Evolutionary conservation across 768 basidiomycete genomes (phyloP).

Genomic region (Trametes gibbosa): DNA sequence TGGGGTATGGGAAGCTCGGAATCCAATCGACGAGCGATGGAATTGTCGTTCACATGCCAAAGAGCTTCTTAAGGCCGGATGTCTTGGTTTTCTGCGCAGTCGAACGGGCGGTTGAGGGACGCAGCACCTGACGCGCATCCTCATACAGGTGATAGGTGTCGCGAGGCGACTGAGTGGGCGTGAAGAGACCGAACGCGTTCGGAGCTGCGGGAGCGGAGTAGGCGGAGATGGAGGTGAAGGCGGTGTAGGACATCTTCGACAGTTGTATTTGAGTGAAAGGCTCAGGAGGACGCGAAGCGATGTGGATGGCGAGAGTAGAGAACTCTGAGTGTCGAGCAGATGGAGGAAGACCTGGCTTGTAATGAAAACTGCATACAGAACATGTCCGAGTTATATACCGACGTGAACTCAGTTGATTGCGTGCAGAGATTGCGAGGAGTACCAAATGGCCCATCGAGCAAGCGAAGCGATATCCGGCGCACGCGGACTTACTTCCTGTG

Average conservation of each 20-base stretch:
- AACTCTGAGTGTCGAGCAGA: conserved; percentile 3
- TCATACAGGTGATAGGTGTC: conserved; percentile 22
- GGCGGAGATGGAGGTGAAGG: conserved; percentile 13
- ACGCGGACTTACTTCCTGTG: neutral
- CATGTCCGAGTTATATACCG: conserved; percentile 1
- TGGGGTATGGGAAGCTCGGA: neutral
- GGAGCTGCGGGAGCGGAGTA: conserved; percentile 17
- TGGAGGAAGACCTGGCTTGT: neutral
- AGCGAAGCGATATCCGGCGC: neutral
- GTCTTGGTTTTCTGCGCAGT: conserved; percentile 11
- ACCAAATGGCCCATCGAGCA: conserved; percentile 7
- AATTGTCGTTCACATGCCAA: conserved; percentile 14
- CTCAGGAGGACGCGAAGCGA: neutral
- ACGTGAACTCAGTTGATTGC: neutral
- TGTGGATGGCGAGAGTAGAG: neutral
- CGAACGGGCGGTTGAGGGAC: conserved; percentile 17
- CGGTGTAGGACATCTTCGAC: conserved; percentile 18
- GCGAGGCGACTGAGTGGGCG: conserved; percentile 21
- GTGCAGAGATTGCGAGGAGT: neutral
- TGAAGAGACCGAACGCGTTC: conserved; percentile 22
- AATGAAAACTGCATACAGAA: neutral
- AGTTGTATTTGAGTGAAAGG: neutral
- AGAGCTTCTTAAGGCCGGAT: conserved; percentile 22
- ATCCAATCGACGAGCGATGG: neutral
- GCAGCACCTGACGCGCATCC: conserved; percentile 22